Conservation (phyloP, 768 basidiomycete genomes). For the Trametes gibbosa region DNA sequence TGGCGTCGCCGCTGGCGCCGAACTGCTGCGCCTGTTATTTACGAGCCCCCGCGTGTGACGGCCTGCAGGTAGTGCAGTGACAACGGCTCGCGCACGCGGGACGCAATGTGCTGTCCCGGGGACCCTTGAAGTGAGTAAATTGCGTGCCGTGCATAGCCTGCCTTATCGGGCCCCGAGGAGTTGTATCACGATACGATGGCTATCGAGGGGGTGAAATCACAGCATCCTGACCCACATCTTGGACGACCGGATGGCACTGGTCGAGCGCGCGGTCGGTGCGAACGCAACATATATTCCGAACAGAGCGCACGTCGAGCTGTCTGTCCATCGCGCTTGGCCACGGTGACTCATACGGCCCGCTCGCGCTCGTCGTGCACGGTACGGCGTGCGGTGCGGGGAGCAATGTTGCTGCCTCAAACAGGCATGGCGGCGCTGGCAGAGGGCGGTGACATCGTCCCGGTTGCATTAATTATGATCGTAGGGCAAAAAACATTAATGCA, state of each 20-base stretch:
- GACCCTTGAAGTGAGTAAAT: neutral
- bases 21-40: neutral
- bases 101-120: neutral
- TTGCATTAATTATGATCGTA: slow-evolving; percentile 6
- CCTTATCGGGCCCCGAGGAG: slow-evolving; percentile 2
- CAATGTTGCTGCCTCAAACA: slow-evolving; percentile 7
- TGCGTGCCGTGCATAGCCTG: slow-evolving; percentile 4
- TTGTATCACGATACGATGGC: neutral
- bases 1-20: slow-evolving; percentile 10
- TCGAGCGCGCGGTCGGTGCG: neutral
- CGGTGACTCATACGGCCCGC: neutral
- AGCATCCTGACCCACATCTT: neutral
- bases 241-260: neutral
- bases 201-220: slow-evolving; percentile 12
- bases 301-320: neutral
- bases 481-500: slow-evolving; percentile 7
- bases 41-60: neutral
- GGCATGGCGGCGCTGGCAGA: slow-evolving; percentile 12
- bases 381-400: slow-evolving; percentile 1
- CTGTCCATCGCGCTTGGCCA: neutral
- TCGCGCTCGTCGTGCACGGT: slow-evolving; percentile 6
- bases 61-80: neutral
- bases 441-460: slow-evolving; percentile 8
- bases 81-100: neutral
- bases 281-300: neutral